phyloP scores from a whole-genome alignment of 495 filamentous ascomycete genomes.

The Tuber microsphaerosporum region DNA sequence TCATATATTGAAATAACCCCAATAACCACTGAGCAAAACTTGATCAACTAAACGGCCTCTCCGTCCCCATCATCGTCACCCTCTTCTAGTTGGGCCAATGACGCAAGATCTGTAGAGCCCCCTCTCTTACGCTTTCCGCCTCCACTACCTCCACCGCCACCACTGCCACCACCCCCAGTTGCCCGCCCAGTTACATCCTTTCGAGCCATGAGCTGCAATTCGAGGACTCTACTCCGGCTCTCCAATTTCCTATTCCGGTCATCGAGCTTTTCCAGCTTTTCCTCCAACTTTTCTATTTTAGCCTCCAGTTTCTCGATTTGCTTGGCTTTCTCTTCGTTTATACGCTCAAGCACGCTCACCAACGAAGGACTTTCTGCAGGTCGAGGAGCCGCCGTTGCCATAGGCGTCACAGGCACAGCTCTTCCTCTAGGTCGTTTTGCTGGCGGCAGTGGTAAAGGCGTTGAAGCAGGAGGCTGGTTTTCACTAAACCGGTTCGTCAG shows the following conservation, averaged over 20 bases:
- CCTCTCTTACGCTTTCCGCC: slow-evolving; percentile 29
- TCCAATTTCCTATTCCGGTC: slow-evolving; percentile 27
- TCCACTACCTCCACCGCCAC: not conserved
- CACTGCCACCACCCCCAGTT: not conserved
- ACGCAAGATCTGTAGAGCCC: slow-evolving; percentile 10
- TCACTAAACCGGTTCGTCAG: not conserved
- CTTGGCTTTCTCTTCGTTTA: slow-evolving; percentile 27
- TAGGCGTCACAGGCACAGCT: not conserved
- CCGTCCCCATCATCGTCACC: not conserved
- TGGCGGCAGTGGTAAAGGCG: not conserved
- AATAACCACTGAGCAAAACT: not conserved
- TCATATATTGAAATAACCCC: not conserved
- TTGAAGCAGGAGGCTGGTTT: not conserved
- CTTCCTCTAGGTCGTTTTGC: not conserved
- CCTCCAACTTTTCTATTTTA: slow-evolving; percentile 28
- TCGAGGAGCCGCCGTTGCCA: not conserved
- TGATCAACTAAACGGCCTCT: not conserved
- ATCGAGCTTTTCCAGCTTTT: slow-evolving; percentile 31
- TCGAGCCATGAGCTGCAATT: slow-evolving; percentile 23
- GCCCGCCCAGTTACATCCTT: not conserved
- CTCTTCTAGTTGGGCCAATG: not conserved
- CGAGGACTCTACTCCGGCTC: slow-evolving; percentile 24
- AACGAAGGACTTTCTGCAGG: slow-evolving; percentile 8
- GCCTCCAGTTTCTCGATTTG: slow-evolving; percentile 29
- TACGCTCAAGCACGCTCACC: slow-evolving; percentile 21